Evolutionary conservation across 164 flowering plant species (phyloP).

Genomic region (Taxillus chinensis): DNA sequence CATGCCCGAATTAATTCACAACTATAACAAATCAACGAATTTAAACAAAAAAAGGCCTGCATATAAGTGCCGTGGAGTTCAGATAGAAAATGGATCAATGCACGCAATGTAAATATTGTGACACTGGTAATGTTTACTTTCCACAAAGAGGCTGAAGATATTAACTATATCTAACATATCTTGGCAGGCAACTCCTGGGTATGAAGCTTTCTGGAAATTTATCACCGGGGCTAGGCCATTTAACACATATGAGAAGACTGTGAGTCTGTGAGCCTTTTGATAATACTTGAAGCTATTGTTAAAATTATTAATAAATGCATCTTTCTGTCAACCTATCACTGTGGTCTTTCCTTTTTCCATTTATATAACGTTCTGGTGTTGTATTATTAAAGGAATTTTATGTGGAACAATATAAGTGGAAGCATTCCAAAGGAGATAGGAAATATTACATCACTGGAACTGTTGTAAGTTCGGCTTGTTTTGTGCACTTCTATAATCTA

Average conservation of each 20-base stretch:
- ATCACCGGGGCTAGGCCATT: constrained; percentile 65
- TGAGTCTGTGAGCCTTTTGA: constrained; percentile 64
- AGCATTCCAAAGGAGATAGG: constrained; percentile 88
- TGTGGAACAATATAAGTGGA: constrained; percentile 89
- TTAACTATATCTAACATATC: too few species aligned
- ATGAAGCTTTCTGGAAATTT: constrained; percentile 70
- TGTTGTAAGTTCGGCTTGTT: constrained; percentile 58
- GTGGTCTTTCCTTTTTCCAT: neutral
- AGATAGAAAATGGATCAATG: too few species aligned
- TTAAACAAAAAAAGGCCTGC: too few species aligned
- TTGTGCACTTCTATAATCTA: neutral
- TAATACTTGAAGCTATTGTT: neutral
- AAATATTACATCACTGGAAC: constrained; percentile 49
- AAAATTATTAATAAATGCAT: too few species aligned
- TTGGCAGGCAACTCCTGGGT: constrained; percentile 38
- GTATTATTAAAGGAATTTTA: constrained; percentile 51
- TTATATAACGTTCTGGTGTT: constrained; percentile 3
- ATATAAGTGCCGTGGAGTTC: too few species aligned
- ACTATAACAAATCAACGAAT: too few species aligned
- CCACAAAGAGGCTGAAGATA: too few species aligned
- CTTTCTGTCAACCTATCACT: too few species aligned
- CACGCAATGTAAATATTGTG: too few species aligned
- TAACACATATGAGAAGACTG: constrained; percentile 63
- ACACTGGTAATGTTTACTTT: too few species aligned
- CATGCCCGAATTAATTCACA: too few species aligned